Base-by-base conservation (phyloP, 306 rosid genomes). In the Oxytropis ochrocephala region DNA sequence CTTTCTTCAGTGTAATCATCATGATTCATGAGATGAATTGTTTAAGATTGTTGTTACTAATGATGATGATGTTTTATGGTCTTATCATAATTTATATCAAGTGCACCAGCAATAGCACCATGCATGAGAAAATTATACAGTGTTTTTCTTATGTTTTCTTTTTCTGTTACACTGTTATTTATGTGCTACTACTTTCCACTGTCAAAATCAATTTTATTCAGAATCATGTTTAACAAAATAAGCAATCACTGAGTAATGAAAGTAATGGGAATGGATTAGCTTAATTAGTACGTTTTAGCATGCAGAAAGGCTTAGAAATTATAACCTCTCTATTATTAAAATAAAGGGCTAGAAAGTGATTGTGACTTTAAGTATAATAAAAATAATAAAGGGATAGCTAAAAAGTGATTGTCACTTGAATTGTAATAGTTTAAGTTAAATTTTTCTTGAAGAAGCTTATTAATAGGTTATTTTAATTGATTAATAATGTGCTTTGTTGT, bases 271-370 rank as follows among this genome's bases (percentile, higher is more conserved):
- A 44, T 57, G 44, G 67, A 27, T 70, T 57, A 50, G 58, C 75
- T 21, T 21, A 21, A 21, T 21, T 21, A n/a, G 48, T 54, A 57
- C 29, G 55, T 41, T 76, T 75, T 61, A 70, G 67, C 54, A 60
- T 27, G 47, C 73, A 73, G 55, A 86, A 83, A 83, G 79, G 81
- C 12, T 38, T 55, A 63, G 81, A 79, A 84, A 89, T 86, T 78
- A 82, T 82, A 78, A 14, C 75, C 77, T 8, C 33, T 4, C 49
- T 84, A 87, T 83, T 85, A 88, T 88, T 85, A 77, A 79, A 80
- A 74, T 70, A 41, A 83, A 81, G 64, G 69, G 85, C 78, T 76
- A 84, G 75, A 85, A 82, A 84, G 88, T 74, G 72, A 70, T 51
- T 49, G 46, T 29, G 44, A 74, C 81, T 80, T 54, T 47, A 58